Evolutionary conservation across 345 rosid genomes (phyloP).

Genomic region (Melastoma malabathricum): DNA sequence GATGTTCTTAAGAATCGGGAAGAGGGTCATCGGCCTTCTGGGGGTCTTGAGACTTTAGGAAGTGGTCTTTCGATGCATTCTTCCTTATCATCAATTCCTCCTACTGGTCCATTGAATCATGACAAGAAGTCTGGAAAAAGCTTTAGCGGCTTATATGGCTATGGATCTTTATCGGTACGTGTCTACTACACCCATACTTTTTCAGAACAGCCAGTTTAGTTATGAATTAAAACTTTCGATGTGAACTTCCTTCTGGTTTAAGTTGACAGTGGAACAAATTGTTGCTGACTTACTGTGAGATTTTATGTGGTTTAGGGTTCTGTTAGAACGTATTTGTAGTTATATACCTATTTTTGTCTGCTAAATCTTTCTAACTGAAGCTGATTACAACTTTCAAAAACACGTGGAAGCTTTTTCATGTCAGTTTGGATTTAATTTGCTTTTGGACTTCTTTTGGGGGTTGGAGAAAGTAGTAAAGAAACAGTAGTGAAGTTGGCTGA

Average conservation of each 20-base stretch:
- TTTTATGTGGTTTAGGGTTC: no score
- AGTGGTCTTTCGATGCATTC: conserved; percentile 42
- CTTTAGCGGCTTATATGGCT: conserved; percentile 56
- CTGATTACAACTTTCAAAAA: no score
- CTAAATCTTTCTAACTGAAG: no score
- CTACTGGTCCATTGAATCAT: conserved; percentile 51
- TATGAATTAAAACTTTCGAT: background rate
- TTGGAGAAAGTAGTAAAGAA: no score
- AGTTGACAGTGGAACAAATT: no score
- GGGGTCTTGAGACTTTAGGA: conserved; percentile 45
- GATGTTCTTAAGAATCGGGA: conserved; percentile 70
- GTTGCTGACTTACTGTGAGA: no score
- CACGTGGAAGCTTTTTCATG: no score
- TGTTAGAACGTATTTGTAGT: no score
- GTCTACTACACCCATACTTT: background rate
- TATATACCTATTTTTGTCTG: no score
- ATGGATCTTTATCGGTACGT: conserved; percentile 67
- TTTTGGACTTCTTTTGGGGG: no score
- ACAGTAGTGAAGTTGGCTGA: no score
- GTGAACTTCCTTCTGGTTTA: background rate
- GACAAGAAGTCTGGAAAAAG: conserved; percentile 65
- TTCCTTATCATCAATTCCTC: conserved; percentile 53
- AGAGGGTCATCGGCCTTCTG: conserved; percentile 31
- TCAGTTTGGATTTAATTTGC: no score
- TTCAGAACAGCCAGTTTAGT: background rate